Evolutionary conservation across 805 yeast genomes (phyloP).

Genomic region (Cyberlindnera americana): DNA sequence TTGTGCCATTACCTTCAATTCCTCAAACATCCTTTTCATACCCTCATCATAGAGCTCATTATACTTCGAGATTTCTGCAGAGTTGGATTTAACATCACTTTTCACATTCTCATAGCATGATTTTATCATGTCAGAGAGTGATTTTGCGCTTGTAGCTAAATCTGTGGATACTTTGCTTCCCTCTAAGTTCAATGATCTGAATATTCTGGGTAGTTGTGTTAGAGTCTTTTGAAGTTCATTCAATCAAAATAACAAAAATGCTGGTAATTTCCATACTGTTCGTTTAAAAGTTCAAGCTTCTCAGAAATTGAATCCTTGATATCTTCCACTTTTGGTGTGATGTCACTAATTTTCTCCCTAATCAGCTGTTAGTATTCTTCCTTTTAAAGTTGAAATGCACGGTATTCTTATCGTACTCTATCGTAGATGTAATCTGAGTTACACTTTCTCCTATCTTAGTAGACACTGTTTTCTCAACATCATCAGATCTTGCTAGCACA

Average conservation of each 20-base stretch:
- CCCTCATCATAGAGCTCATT: background rate
- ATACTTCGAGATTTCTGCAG: background rate
- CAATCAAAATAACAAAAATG: background rate
- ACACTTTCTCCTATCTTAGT: conserved; percentile 9
- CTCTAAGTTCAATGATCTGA: conserved; percentile 2
- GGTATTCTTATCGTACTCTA: no score
- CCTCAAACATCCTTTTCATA: background rate
- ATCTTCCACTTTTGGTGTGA: conserved; percentile 1
- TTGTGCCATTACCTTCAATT: background rate
- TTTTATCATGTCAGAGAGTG: background rate
- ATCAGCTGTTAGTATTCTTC: background rate
- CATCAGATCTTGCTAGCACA: background rate
- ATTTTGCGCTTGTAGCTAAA: background rate
- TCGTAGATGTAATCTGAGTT: no score
- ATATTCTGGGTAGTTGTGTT: conserved; percentile 2
- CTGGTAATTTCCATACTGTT: conserved; percentile 6
- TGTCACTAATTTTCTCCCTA: background rate
- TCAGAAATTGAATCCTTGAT: background rate
- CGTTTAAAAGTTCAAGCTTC: conserved; percentile 7
- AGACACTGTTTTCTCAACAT: conserved; percentile 4
- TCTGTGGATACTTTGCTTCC: background rate
- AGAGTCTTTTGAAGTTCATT: no score
- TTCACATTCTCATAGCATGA: background rate
- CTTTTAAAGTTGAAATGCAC: no score
- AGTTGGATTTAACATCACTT: background rate